Base-by-base conservation (phyloP, 805 yeast species). In the Wickerhamiella alocasiicola region DNA sequence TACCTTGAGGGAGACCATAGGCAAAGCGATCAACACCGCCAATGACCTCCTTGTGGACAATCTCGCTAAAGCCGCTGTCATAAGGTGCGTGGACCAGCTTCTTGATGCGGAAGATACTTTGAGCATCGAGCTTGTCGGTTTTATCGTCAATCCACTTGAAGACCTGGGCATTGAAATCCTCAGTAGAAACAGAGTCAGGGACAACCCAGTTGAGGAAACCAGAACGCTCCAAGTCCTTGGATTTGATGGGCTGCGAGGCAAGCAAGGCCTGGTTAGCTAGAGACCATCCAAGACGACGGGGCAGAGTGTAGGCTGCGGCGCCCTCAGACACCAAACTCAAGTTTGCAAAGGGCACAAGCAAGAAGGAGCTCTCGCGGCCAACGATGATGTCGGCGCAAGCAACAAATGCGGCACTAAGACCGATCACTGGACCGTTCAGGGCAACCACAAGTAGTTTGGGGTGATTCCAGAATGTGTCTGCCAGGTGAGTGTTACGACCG, bases 251-350 rank as follows among this genome's bases (percentile, higher is more conserved):
- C 55, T 71, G 72, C 2, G 82, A 74, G 37, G 81, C 68, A 47
- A 83, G 63, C 31, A 84, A 62, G 2, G 83, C 82, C 60, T 83
- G 87, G 39, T 77, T 68, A 12, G 91, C 76, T 47, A 67, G 70
- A 46, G 82, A 74, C 62, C 75, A 64, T 2, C 94, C 94, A 44
- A 84, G 62, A 52, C 93, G 70, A 49, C 66, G 56, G 18, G 81
- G 74, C 40, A 84, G 65, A 3, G 88, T 72, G 6, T 75, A 70
- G 12, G 83, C 72, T 1, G 82, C 63, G 3, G 77, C 81, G 42
- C 94, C 94, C 59, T 84, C 95, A 45, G 80, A 74, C 2, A 81
- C 85, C 50, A 84, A 69, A 2, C 94, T 93, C 49, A 84, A 68
- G 54, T 78, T 79, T 32, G 85, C 74, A 60, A 84, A 84, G 5